Evolutionary conservation across 495 filamentous ascomycete species (phyloP), one percentile per base, ranked within the genome.

Genomic region (Elasticomyces elasticus): DNA sequence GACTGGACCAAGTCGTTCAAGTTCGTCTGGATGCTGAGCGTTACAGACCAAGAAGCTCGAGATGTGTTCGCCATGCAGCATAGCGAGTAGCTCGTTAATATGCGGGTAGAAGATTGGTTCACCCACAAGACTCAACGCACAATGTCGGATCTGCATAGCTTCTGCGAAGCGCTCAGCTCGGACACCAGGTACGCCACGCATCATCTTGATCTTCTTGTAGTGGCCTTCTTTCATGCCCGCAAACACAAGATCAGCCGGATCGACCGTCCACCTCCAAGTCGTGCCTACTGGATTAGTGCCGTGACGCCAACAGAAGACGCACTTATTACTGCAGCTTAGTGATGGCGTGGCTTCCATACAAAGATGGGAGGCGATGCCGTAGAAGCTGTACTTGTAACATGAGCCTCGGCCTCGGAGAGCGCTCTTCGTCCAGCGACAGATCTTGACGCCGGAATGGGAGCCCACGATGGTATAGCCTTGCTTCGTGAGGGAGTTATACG

Each of bases 271-370:
- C 43, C 91, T 82, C 91, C 91, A 97, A 5, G 82, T 90, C 1
- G 91, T 97, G 25, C 90, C 89, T 15, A 97, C 91, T 0, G 91
- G 91, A 68, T 97, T 97, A 0, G 91, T 97, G 40, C 91, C 91
- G 64, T 96, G 91, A 12, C 91, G 83, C 91, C 91, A 97, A 76
- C 91, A 97, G 72, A 97, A 97, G 64, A 97, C 86, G 70, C 91
- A 97, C 67, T 97, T 97, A 69, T 97, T 97, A 61, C 85, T 89
- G 76, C 91, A 97, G 15, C 87, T 94, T 17, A 97, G 79, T 1
- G 89, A 94, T 0, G 91, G 91, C 0, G 91, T 97, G 3, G 89
- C 87, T 70, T 97, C 91, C 91, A 97, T 97, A 72, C 91, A 97
- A 38, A 92, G 81, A 62, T 97, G 91, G 1, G 90, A 95, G 52